Base-by-base conservation (phyloP, 495 filamentous ascomycete genomes). In the Margaritispora aquatica region DNA sequence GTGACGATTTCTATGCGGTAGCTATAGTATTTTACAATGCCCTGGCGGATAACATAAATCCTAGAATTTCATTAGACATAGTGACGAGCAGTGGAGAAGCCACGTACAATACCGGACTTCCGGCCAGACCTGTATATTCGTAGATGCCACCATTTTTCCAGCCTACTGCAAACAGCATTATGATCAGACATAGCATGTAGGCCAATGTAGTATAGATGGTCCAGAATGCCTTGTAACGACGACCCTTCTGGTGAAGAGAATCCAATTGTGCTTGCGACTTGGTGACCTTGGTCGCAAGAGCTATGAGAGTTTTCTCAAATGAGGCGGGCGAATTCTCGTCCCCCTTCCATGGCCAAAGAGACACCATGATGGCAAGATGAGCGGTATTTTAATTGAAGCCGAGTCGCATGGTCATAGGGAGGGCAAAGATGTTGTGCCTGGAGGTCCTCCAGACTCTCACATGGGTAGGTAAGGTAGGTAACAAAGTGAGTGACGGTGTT, bases 171-270 rank as follows among this genome's bases (percentile, higher is more conserved):
- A 97, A 75, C 13, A 87, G 76, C 41, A 94, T 75, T 34, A 97
- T 85, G 19, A 96, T 83, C 11, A 82, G 78, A 63, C 88, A 92
- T 27, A 96, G 80, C 1, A 96, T 86, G 70, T 96, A 98, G 17
- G 86, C 90, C 66, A 98, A 90, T 27, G 83, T 83, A 22, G 90
- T 82, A 68, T 97, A 98, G 26, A 98, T 83, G 0, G 89, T 94
- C 84, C 86, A 92, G 36, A 96, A 79, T 29, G 88, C 88, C 67
- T 89, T 96, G 66, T 89, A 81, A 51, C 92, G 86, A 36, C 94
- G 84, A 15, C 86, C 78, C 34, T 80, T 80, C 67, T 86, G 80
- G 20, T 90, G 87, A 47, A 87, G 76, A 41, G 74, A 71, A 57
- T 95, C 88, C 50, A 96, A 85, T 51, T 80, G 86, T 29, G 84